Base-by-base conservation (phyloP, 2,329 filamentous ascomycete species). In the Colletotrichum horii region DNA sequence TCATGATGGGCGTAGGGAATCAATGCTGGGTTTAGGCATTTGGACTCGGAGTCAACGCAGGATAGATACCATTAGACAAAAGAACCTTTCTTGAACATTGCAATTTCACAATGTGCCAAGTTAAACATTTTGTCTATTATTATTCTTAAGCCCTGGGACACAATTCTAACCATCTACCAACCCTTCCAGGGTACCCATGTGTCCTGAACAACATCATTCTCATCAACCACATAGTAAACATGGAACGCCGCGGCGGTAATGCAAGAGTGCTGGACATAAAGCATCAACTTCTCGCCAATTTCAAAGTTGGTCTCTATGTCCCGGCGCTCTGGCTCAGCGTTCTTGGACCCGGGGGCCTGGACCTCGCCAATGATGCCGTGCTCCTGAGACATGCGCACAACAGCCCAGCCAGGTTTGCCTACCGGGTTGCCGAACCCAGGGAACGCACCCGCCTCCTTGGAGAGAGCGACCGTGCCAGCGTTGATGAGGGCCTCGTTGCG, bases 131-230 rank as follows among this genome's bases (percentile, higher is more conserved):
- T 16, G 2, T 36, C 34, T 36, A 36, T 16, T 16, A 16, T 16
- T 36, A 16, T 36, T 36, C 34, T 36, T 36, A 16, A 8, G 7
- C 16, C 9, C 7, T 5, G 1, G 22, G 6, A 5, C 24, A 7
- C 34, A 36, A 3, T 48, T 0, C 8, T 19, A 0, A n/a, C 6
- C 8, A 12, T 32, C 75, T 70, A 82, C 81, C 81, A 82, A 1
- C 84, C 84, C 77, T 84, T 85, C 81, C 83, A 85, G 16, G 84
- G 84, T 48, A 84, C 71, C 83, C 83, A 85, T 14, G 82, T 78
- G 22, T 84, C 83, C 52, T 62, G 76, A 5, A 84, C 81, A 8
- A 83, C 73, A 43, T 84, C 81, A 7, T 83, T 64, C 52, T 81
- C 82, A 65, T 86, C 84, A 6, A 82, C 82, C 5, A 86, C 81